A percentile compares a stretch with the other conserved stretches of the same genome.
phyloP scores from a whole-genome alignment of 1,284 basidiomycete genomes.

The Tilletia indica region DNA sequence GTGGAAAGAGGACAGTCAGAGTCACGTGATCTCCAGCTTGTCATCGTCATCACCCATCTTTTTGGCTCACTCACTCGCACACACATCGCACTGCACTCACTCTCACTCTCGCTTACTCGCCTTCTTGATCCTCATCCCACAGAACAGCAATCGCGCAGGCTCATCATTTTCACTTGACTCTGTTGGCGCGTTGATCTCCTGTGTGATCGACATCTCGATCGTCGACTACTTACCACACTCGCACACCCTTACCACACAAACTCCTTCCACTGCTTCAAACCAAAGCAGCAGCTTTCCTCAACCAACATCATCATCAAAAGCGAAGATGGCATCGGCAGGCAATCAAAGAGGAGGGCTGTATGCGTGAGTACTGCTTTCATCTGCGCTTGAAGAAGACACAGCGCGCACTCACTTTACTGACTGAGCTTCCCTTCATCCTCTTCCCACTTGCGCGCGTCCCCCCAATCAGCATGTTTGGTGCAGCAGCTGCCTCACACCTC shows the following conservation, averaged over 20 bases:
- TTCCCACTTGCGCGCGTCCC: background rate
- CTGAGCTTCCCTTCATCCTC: background rate
- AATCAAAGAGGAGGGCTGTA: conserved; percentile 1
- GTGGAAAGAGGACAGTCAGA: too few species aligned
- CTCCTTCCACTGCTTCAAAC: background rate
- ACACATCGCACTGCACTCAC: background rate
- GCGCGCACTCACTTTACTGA: background rate
- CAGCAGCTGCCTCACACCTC: conserved; percentile 31
- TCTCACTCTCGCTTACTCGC: too few species aligned
- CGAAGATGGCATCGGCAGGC: conserved; percentile 2
- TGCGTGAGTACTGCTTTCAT: conserved; percentile 8
- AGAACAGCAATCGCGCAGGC: too few species aligned
- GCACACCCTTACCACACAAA: too few species aligned
- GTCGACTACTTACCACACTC: too few species aligned
- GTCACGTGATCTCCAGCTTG: background rate
- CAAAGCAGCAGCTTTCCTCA: background rate
- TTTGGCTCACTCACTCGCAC: background rate
- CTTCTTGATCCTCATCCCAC: too few species aligned
- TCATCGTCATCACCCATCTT: conserved; percentile 3
- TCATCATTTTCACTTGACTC: too few species aligned
- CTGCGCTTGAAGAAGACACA: background rate
- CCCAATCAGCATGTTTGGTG: conserved; percentile 46
- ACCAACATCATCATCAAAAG: background rate
- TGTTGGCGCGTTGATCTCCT: too few species aligned
- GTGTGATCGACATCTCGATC: too few species aligned